These are phyloP conservation scores for Rutstroemia sydowiana DNA, from an alignment of 2,329 filamentous ascomycete species.

Conservation along the genomic window DNA sequence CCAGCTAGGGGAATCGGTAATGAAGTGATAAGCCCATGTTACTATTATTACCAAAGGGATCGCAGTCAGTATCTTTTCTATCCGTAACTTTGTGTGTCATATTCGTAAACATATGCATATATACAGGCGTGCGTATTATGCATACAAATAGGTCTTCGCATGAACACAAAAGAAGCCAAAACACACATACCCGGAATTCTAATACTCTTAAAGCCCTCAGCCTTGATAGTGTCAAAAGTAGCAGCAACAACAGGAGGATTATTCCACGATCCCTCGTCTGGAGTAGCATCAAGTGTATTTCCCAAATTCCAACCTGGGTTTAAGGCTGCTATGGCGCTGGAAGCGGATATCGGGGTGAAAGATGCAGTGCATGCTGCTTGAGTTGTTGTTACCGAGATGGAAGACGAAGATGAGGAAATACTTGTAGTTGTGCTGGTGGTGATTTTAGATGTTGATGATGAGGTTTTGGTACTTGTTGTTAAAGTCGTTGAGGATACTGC, in stretches of 20 bases:
- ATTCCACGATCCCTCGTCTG: slow-evolving; percentile 52
- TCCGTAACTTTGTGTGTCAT: too few relatives aligned
- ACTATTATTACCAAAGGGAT: too few relatives aligned
- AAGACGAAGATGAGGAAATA: not conserved
- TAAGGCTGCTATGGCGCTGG: slow-evolving; percentile 35
- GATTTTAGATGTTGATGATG: too few relatives aligned
- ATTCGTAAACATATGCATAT: too few relatives aligned
- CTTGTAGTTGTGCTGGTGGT: slow-evolving; percentile 2
- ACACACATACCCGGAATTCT: slow-evolving; percentile 40
- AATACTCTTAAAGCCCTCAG: slow-evolving; percentile 49
- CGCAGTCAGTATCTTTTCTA: too few relatives aligned
- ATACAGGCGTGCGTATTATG: too few relatives aligned
- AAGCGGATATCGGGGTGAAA: slow-evolving; percentile 20
- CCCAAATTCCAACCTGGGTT: slow-evolving; percentile 55
- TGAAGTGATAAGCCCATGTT: slow-evolving; percentile 52
- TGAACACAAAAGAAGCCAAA: too few relatives aligned
- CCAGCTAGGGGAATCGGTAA: slow-evolving; percentile 42
- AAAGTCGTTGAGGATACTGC: not conserved
- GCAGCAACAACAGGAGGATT: slow-evolving; percentile 42
- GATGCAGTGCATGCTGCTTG: slow-evolving; percentile 13
- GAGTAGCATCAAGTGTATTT: slow-evolving; percentile 50
- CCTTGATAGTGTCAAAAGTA: slow-evolving; percentile 46
- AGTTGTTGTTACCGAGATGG: not conserved
- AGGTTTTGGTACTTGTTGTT: not conserved
- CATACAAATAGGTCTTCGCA: too few relatives aligned